phyloP scores from a whole-genome alignment of 2,329 filamentous ascomycete genomes.

The Ophiocordyceps camponoti-leonardi region DNA sequence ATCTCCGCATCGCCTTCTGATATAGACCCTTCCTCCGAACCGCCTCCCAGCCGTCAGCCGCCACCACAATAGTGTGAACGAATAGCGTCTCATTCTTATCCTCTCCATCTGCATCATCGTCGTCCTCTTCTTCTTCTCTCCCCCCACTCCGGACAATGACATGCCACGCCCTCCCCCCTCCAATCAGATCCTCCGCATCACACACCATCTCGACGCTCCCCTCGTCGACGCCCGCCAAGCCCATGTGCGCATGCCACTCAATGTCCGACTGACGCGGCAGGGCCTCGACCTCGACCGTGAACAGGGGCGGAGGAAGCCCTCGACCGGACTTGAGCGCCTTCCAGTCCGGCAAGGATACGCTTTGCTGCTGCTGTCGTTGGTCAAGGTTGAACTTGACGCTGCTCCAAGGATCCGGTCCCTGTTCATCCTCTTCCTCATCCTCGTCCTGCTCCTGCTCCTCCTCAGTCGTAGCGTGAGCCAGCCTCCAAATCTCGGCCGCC shows the following conservation, averaged over 20 bases:
- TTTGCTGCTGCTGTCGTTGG: conserved; percentile 5
- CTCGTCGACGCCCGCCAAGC: conserved; percentile 24
- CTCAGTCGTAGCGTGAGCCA: conserved; percentile 18
- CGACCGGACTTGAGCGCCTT: conserved; percentile 18
- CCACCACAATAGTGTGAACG: no score
- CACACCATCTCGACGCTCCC: conserved; percentile 10
- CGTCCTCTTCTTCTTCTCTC: neutral
- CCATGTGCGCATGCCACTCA: conserved; percentile 67
- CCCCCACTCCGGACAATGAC: conserved; percentile 7
- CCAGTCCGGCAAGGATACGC: conserved; percentile 30
- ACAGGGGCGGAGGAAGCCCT: conserved; percentile 49
- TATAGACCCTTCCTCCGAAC: no score
- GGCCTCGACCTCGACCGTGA: conserved; percentile 58
- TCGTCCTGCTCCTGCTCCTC: conserved; percentile 10
- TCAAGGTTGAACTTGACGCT: conserved; percentile 35
- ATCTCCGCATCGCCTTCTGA: no score
- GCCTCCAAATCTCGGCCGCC: conserved; percentile 29
- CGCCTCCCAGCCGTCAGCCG: no score
- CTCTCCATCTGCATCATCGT: no score
- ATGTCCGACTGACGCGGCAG: conserved; percentile 58
- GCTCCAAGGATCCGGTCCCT: conserved; percentile 48
- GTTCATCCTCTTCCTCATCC: conserved; percentile 20
- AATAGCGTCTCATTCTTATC: neutral
- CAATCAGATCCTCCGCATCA: conserved; percentile 6
- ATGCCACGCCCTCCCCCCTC: conserved; percentile 9